A percentile compares a stretch with the other conserved stretches of the same genome.
phyloP scores from a whole-genome alignment of 306 rosid genomes.

The Begonia loranthoides region DNA sequence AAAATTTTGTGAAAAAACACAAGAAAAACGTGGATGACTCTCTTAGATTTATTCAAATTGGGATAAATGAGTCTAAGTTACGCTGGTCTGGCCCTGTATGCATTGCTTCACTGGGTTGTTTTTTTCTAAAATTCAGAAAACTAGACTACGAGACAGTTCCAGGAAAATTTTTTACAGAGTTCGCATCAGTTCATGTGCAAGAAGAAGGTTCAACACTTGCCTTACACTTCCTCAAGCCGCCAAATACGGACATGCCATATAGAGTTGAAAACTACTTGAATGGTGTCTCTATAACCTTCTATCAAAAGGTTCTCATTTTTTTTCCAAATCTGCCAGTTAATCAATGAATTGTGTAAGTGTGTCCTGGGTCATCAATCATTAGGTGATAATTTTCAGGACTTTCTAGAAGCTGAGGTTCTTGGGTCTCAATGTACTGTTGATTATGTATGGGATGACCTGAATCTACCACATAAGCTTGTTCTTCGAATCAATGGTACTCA shows the following conservation, averaged over 20 bases:
- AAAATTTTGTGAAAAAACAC: constrained; percentile 63
- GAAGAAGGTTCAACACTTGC: constrained; percentile 85
- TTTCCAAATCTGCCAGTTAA: neutral
- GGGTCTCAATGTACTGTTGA: constrained; percentile 44
- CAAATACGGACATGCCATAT: constrained; percentile 65
- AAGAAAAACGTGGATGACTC: constrained; percentile 43
- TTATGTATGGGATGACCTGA: constrained; percentile 93
- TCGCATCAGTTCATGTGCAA: constrained; percentile 65
- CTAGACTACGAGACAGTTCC: constrained; percentile 24
- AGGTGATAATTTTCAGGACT: constrained; percentile 46
- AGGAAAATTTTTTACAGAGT: constrained; percentile 33
- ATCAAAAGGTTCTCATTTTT: constrained; percentile 60
- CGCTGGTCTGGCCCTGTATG: constrained; percentile 96
- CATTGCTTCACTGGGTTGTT: constrained; percentile 79
- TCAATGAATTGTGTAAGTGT: constrained; percentile 4
- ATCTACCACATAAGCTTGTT: constrained; percentile 67
- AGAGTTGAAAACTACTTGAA: constrained; percentile 68
- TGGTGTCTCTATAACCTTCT: constrained; percentile 54
- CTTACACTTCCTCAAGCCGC: constrained; percentile 71
- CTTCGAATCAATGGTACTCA: constrained; percentile 49
- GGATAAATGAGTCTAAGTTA: constrained; percentile 37
- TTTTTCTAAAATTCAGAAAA: constrained; percentile 78
- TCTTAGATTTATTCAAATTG: constrained; percentile 45
- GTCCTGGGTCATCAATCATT: constrained; percentile 9
- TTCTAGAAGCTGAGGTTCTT: constrained; percentile 61